Evolutionary conservation across 164 flowering plant genomes (phyloP).

Genomic region (Malania oleifera): DNA sequence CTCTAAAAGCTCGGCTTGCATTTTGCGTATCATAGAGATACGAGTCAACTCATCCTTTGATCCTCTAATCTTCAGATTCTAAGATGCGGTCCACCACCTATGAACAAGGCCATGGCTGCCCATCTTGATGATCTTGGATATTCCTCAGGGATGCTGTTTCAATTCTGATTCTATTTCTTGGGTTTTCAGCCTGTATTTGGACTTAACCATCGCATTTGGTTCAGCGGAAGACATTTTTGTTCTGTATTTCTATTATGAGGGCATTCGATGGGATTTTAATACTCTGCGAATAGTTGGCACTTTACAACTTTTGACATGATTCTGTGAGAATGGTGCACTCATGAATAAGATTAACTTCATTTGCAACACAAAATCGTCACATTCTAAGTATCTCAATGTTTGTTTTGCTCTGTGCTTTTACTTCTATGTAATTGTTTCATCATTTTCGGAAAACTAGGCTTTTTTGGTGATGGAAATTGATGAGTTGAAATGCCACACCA

Average conservation of each 20-base stretch:
- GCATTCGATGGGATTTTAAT: background rate
- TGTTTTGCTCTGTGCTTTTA: too few relatives aligned
- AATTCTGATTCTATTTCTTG: conserved; percentile 45
- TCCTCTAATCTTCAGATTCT: conserved; percentile 42
- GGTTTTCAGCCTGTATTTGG: background rate
- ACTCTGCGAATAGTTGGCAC: background rate
- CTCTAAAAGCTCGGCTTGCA: background rate
- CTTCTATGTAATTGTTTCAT: too few relatives aligned
- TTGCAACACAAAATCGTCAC: too few relatives aligned
- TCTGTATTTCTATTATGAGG: background rate
- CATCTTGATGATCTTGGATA: conserved; percentile 75
- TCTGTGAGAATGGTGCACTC: too few relatives aligned
- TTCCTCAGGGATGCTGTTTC: conserved; percentile 76
- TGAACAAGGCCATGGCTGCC: conserved; percentile 96
- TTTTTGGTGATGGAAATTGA: too few relatives aligned
- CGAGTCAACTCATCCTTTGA: background rate
- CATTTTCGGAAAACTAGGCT: too few relatives aligned
- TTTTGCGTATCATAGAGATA: background rate
- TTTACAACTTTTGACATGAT: too few relatives aligned
- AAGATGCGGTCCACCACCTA: conserved; percentile 94
- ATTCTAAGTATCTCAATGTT: too few relatives aligned
- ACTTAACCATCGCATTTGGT: background rate
- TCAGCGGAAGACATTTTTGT: background rate
- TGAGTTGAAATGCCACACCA: too few relatives aligned
- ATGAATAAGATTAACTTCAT: too few relatives aligned